Evolutionary conservation across 1,284 basidiomycete genomes (phyloP), one percentile per base, ranked within the genome.

Genomic region (Austropuccinia psidii): DNA sequence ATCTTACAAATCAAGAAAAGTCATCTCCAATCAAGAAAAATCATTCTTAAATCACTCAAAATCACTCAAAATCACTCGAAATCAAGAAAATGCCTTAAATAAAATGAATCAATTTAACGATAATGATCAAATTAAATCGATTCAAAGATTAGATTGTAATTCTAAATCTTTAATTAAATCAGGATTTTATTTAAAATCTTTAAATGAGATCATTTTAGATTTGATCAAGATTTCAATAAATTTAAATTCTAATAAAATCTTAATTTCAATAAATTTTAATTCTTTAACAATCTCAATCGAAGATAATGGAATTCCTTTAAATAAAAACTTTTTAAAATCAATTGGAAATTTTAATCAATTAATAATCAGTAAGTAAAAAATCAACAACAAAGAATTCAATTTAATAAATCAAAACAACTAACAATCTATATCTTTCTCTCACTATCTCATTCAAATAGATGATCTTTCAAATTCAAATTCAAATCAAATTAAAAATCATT

Each of bases 141-240:
- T n/a, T n/a, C n/a, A n/a, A n/a, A n/a, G n/a, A n/a, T n/a, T n/a
- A n/a, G n/a, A n/a, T n/a, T n/a, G n/a, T n/a, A n/a, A n/a, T n/a
- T n/a, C n/a, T n/a, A n/a, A n/a, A n/a, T n/a, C n/a, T n/a, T n/a
- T n/a, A n/a, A n/a, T n/a, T n/a, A n/a, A n/a, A n/a, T n/a, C n/a
- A n/a, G n/a, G n/a, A n/a, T n/a, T n/a, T n/a, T n/a, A n/a, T n/a
- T n/a, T n/a, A n/a, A n/a, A n/a, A n/a, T n/a, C n/a, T n/a, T n/a
- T n/a, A n/a, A n/a, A n/a, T n/a, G n/a, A n/a, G n/a, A n/a, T n/a
- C n/a, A n/a, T n/a, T n/a, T n/a, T n/a, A n/a, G n/a, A n/a, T 19
- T 19, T 64, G 13, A 37, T 64, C 61, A 45, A 64, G 27, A 49
- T 64, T 7, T 47, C 61, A 24, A 64, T 64, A 41, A 29, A 45